These are phyloP conservation scores for Calycina herbarum DNA, from an alignment of 2,329 filamentous ascomycete species.

Conservation along the genomic window DNA sequence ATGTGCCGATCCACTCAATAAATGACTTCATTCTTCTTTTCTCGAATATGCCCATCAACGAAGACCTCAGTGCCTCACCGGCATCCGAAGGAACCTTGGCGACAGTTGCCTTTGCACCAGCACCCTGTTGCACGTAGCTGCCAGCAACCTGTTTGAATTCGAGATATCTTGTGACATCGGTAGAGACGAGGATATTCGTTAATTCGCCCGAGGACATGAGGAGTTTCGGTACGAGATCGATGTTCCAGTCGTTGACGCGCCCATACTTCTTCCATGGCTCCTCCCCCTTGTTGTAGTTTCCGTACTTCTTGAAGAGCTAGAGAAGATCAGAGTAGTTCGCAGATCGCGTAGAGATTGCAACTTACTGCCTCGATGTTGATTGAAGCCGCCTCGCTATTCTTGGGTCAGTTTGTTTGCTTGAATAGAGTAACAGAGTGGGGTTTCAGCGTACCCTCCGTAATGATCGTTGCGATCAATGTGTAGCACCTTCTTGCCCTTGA, in stretches of 20 bases:
- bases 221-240: constrained; percentile 97
- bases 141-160: constrained; percentile 95
- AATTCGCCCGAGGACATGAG: constrained; percentile 98
- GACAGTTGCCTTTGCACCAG: constrained; percentile 80
- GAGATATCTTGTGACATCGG: constrained; percentile 84
- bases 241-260: constrained; percentile 97
- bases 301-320: constrained; percentile 95
- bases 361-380: constrained; percentile 92
- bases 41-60: constrained; percentile 96
- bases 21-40: constrained; percentile 97
- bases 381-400: constrained; percentile 81
- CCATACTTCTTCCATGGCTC: constrained; percentile 99
- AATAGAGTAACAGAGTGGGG: constrained; percentile 16
- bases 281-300: constrained; percentile 74
- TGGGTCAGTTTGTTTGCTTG: constrained; percentile 32
- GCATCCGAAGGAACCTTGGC: constrained; percentile 97
- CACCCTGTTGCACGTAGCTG: constrained; percentile 91
- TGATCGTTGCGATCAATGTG: constrained; percentile 99
- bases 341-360: constrained; percentile 24
- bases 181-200: constrained; percentile 97
- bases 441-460: constrained; percentile 76
- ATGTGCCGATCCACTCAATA: constrained; percentile 90
- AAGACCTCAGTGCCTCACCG: constrained; percentile 83
- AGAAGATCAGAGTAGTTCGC: constrained; percentile 37
- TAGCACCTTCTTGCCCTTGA: constrained; percentile 98